These are phyloP conservation scores for Mangifera indica DNA, from an alignment of 345 rosid genomes.

Conservation along the genomic window DNA sequence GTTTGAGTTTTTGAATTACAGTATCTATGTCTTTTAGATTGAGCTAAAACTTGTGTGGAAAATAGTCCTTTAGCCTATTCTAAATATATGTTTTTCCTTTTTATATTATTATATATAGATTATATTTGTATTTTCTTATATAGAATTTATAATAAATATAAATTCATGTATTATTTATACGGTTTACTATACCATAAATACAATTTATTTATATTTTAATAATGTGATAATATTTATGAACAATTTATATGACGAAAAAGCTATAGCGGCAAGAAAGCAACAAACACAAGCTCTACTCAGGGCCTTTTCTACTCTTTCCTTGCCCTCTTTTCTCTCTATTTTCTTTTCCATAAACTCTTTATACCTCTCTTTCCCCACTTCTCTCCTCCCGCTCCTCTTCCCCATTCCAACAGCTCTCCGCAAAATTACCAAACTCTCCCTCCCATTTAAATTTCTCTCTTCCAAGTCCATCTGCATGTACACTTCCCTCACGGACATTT, in stretches of 20 bases:
- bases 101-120: too few relatives aligned
- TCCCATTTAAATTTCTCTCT: constrained; percentile 60
- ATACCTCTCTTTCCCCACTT: constrained; percentile 35
- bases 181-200: too few relatives aligned
- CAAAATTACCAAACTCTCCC: constrained; percentile 62
- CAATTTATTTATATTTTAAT: too few relatives aligned
- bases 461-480: constrained; percentile 69
- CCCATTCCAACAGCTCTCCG: constrained; percentile 37
- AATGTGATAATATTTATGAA: too few relatives aligned
- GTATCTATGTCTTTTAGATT: too few relatives aligned
- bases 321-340: constrained; percentile 37
- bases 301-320: constrained; percentile 31
- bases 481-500: constrained; percentile 62
- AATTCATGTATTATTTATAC: too few relatives aligned
- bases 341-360: constrained; percentile 47
- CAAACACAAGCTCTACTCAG: constrained; percentile 35
- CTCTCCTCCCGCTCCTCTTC: constrained; percentile 29
- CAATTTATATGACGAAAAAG: not conserved
- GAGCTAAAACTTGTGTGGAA: too few relatives aligned
- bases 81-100: too few relatives aligned
- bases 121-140: too few relatives aligned
- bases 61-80: too few relatives aligned
- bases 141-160: too few relatives aligned
- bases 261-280: constrained; percentile 39
- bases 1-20: too few relatives aligned